phyloP scores from a whole-genome alignment of 345 rosid species.

The Salix brachista region DNA sequence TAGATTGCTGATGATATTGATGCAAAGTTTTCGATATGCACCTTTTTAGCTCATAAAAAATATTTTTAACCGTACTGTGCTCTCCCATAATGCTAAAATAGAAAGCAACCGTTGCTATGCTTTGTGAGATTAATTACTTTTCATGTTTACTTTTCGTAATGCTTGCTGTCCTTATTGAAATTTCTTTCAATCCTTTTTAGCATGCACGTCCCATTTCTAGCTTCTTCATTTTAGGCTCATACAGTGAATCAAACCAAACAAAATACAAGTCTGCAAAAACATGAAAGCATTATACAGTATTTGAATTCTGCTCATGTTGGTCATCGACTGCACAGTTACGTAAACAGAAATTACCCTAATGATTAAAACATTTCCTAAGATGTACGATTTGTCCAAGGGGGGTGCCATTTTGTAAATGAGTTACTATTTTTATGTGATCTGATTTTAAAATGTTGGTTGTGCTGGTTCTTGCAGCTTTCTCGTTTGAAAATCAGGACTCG shows the following conservation, averaged over 20 bases:
- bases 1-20: not conserved
- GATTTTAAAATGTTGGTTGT: not conserved
- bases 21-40: not conserved
- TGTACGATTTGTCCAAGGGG: not conserved
- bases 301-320: not conserved
- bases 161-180: not conserved
- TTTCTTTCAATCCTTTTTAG: not conserved
- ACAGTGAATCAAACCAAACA: not conserved
- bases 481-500: conserved; percentile 55
- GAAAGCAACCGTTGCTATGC: not conserved
- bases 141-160: not conserved
- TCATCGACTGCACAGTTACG: not conserved
- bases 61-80: not conserved
- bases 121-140: not conserved
- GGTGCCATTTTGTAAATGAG: not conserved
- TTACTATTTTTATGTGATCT: not conserved
- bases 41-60: not conserved
- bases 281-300: not conserved
- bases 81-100: not conserved
- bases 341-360: not conserved
- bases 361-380: not conserved
- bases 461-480: conserved; percentile 45
- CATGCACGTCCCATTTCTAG: not conserved
- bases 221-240: not conserved
- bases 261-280: not conserved